Percentiles rank a stretch among this genome's conserved stretches.
phyloP scores from a whole-genome alignment of 768 basidiomycete genomes.

The Kwoniella bestiolae region DNA sequence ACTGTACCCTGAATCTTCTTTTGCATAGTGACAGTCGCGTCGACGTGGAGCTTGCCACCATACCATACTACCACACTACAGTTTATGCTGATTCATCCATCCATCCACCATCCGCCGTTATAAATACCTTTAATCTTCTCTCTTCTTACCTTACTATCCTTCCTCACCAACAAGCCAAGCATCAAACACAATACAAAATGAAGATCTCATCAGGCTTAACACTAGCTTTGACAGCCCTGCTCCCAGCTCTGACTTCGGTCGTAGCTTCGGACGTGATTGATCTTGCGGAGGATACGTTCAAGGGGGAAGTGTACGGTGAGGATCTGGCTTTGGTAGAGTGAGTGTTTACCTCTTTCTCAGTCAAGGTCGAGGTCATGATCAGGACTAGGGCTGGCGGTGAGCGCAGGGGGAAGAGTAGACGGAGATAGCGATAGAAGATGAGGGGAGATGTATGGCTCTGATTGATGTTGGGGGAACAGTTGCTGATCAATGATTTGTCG shows the following conservation, averaged over 20 bases:
- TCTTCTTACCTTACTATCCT: not conserved
- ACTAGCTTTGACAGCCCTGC: slow-evolving; percentile 62
- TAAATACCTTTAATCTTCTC: not conserved
- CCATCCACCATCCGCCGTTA: not conserved
- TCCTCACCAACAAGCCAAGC: not conserved
- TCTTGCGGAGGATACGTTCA: slow-evolving; percentile 72
- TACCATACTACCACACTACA: not conserved
- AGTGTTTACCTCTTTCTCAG: slow-evolving; percentile 62
- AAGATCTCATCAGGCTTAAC: slow-evolving; percentile 12
- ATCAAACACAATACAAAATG: not conserved
- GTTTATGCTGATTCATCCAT: not conserved
- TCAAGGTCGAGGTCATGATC: too few relatives aligned
- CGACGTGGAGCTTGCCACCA: slow-evolving; percentile 13
- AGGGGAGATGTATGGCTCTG: not conserved
- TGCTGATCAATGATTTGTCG: not conserved
- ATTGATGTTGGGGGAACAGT: not conserved
- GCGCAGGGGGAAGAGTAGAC: too few relatives aligned
- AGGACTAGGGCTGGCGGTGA: too few relatives aligned
- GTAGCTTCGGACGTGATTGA: slow-evolving; percentile 75
- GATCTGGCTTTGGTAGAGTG: slow-evolving; percentile 88
- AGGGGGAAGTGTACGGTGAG: slow-evolving; percentile 68
- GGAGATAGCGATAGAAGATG: too few relatives aligned
- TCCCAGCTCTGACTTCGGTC: slow-evolving; percentile 63
- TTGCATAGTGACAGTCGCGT: slow-evolving; percentile 4
- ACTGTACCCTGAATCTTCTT: too few relatives aligned